Conservation (phyloP, 2,329 filamentous ascomycete species). For the Cytospora piceicola region DNA sequence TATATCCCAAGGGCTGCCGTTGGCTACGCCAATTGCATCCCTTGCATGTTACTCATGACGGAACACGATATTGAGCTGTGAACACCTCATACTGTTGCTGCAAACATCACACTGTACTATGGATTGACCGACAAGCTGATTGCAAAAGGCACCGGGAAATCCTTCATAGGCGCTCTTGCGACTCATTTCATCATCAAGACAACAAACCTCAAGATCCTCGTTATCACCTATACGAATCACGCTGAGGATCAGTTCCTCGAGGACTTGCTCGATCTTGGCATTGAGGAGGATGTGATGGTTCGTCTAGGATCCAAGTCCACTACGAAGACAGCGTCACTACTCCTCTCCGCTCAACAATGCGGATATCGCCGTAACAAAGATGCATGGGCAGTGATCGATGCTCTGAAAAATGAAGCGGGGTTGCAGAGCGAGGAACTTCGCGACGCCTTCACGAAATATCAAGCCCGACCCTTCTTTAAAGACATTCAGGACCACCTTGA, state of each 20-base stretch:
- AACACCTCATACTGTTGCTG: not conserved
- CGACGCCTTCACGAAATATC: slow-evolving; percentile 30
- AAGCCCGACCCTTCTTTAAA: slow-evolving; percentile 14
- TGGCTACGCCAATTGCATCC: not conserved
- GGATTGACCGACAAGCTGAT: slow-evolving; percentile 6
- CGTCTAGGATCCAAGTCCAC: slow-evolving; percentile 66
- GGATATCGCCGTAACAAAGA: slow-evolving; percentile 39
- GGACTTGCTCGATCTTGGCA: slow-evolving; percentile 64
- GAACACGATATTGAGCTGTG: not conserved
- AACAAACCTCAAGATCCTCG: slow-evolving; percentile 58
- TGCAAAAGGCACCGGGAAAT: slow-evolving; percentile 70
- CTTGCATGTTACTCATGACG: not conserved
- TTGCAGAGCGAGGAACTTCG: slow-evolving; percentile 34
- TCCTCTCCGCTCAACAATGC: slow-evolving; percentile 44
- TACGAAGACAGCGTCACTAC: slow-evolving; percentile 50
- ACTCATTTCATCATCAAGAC: slow-evolving; percentile 58
- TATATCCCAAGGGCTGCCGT: not conserved
- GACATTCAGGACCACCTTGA: slow-evolving; percentile 50
- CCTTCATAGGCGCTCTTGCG: slow-evolving; percentile 69
- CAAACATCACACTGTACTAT: not conserved
- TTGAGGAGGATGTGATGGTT: slow-evolving; percentile 55
- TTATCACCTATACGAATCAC: slow-evolving; percentile 72
- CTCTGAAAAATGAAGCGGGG: slow-evolving; percentile 43
- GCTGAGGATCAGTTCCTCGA: slow-evolving; percentile 68
- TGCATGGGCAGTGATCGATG: slow-evolving; percentile 48